Conservation (phyloP, 1,284 basidiomycete species). For the Cutaneotrichosporon curvatum region DNA sequence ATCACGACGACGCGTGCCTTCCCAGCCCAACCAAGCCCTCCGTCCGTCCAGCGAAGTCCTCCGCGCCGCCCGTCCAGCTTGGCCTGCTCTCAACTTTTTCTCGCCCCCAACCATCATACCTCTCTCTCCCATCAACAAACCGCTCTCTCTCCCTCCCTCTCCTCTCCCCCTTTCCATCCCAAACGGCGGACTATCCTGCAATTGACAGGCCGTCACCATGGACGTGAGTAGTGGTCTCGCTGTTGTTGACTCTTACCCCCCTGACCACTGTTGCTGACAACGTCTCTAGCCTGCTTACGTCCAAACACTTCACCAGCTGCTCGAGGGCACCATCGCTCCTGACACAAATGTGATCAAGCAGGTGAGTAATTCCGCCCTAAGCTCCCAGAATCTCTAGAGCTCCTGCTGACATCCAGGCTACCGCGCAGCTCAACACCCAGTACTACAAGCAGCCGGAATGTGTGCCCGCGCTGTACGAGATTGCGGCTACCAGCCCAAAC, state of each 20-base stretch:
- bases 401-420: conserved; percentile 57
- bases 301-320: conserved; percentile 72
- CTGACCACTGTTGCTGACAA: too few species aligned
- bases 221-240: conserved; percentile 14
- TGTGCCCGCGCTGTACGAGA: conserved; percentile 83
- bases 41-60: too few species aligned
- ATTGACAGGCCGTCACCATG: conserved; percentile 9
- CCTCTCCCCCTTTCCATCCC: neutral
- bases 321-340: conserved; percentile 74
- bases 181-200: too few species aligned
- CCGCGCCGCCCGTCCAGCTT: too few species aligned
- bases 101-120: neutral
- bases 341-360: conserved; percentile 82
- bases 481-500: conserved; percentile 78
- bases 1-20: neutral
- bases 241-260: neutral
- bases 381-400: too few species aligned
- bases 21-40: too few species aligned
- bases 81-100: neutral
- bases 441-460: conserved; percentile 87
- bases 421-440: conserved; percentile 78
- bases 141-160: conserved; percentile 9
- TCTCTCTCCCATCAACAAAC: neutral
- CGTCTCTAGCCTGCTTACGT: conserved; percentile 26
- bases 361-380: conserved; percentile 51